Evolutionary conservation across 257 asterid genomes (phyloP), one percentile per base, ranked within the genome.

Genomic region (Solanum etuberosum): DNA sequence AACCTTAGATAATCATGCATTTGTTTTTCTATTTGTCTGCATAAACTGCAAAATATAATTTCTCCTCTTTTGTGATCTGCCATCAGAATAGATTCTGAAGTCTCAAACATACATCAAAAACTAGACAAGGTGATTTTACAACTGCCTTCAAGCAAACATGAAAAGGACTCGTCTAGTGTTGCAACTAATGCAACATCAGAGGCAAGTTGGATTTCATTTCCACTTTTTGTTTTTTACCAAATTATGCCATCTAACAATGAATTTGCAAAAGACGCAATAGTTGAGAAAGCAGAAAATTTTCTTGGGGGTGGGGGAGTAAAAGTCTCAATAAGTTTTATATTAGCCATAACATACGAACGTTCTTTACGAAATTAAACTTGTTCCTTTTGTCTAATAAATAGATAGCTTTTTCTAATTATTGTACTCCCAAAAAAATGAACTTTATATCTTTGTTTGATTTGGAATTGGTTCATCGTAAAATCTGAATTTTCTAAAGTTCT

Each of bases 11-110:
- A 54, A 68, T 85, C 3, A 5, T n/a, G 68, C 87, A 80, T 57
- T 88, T 63, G 57, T 65, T 61, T 78, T 73, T 81, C 80, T 27
- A 59, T 86, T 23, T 86, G 34, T 23, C n/a, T 86, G 59, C 73
- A 78, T 89, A 87, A 72, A 88, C 87, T 91, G 87, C 90, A 48
- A 78, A 88, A 48, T 90, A 89, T 89, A 91, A 87, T 93, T 92
- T 91, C 91, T 90, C 83, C 83, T 90, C 89, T 88, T 91, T 92
- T 88, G 85, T 87, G 85, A 78, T 93, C 92, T 93, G 95, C 92
- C 90, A 96, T 94, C 99, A 97, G 99, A 93, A 94, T 97, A 94
- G 99, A 97, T 92, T 94, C 93, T 90, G 98, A 95, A 93, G 94
- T 93, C 94, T 94, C 96, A 87, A 91, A 88, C 85, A 93, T 95